Base-by-base conservation (phyloP, 2,329 filamentous ascomycete genomes). In the Microcyclosporella mali region DNA sequence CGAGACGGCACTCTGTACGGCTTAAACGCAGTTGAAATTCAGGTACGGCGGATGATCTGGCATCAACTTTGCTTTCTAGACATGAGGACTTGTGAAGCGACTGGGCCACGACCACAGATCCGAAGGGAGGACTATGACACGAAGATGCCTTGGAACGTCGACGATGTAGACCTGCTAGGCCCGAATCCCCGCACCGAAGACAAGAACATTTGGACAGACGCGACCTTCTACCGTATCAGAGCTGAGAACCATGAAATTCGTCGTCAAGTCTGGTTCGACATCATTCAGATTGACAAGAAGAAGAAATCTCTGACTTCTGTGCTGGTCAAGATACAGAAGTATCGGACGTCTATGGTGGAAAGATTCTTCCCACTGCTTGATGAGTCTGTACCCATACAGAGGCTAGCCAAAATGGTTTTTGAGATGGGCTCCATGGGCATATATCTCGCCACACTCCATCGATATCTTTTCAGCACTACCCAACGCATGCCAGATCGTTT, bases 1-100 rank as follows among this genome's bases (percentile, higher is more conserved):
- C 75, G 82, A 7, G 84, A 88, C 51, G 82, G 82, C 12, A 74
- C 78, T 33, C 71, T 74, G 8, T 87, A 85, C 55, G 78, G 76
- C 1, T 72, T 84, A 43, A 77, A 73, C 2, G 74, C 84, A 0
- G 66, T 87, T 2, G 84, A 88, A 53, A 81, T 79, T 0, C 83
- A 88, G 40, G 71, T 87, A 2, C 77, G 84, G 10, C 77, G 84
- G 3, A 66, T 88, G 30, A 71, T 88, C 27, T 88, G 84, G 85
- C 81, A 87, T 58, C 84, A 88, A 55, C 71, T 89, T 15, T 87
- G 82, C 62, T 85, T 85, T 59, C 70, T 89, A 7, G 85, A 88
- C 58, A 75, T 87, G 43, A 73, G 83, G 30, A 87, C 84, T 1
- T 85, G 79, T 56, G 84, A 88, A 63, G 78, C 81, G 1, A 84